Conservation (phyloP, 1,284 basidiomycete species). For the Tilletia setariae region DNA sequence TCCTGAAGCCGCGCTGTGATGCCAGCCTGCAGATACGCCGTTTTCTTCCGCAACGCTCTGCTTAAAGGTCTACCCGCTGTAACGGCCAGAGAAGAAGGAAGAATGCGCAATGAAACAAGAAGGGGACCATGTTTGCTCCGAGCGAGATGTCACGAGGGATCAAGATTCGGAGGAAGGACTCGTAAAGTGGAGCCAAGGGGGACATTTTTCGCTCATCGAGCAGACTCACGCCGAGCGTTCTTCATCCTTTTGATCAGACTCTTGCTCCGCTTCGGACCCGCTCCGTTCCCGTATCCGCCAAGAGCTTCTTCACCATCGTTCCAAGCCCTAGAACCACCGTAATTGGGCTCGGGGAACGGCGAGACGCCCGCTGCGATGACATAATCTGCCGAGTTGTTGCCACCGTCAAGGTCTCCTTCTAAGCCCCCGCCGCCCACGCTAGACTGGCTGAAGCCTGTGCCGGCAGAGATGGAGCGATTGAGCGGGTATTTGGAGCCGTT, state of each 20-base stretch:
- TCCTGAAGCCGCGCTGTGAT: too few relatives aligned
- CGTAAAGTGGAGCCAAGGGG: too few relatives aligned
- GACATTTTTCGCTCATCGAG: neutral
- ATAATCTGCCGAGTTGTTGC: neutral
- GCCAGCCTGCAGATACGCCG: too few relatives aligned
- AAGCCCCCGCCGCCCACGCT: neutral
- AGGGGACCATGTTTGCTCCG: neutral
- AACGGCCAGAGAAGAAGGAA: too few relatives aligned
- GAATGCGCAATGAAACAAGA: neutral
- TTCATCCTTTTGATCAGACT: slow-evolving; percentile 44
- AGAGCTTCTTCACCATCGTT: slow-evolving; percentile 14
- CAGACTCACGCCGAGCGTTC: slow-evolving; percentile 33
- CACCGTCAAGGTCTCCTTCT: neutral
- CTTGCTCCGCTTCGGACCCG: slow-evolving; percentile 41
- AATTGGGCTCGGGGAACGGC: slow-evolving; percentile 42
- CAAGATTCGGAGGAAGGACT: too few relatives aligned
- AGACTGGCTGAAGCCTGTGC: neutral
- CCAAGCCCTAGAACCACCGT: slow-evolving; percentile 16
- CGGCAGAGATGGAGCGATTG: neutral
- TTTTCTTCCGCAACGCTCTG: too few relatives aligned
- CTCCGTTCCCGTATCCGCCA: slow-evolving; percentile 8
- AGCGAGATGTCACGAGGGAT: too few relatives aligned
- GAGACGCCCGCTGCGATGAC: slow-evolving; percentile 27
- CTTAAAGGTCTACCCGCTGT: too few relatives aligned
- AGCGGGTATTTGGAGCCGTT: neutral